phyloP scores from a whole-genome alignment of 2,329 filamentous ascomycete genomes.

The Hymenoscyphus fraxineus region DNA sequence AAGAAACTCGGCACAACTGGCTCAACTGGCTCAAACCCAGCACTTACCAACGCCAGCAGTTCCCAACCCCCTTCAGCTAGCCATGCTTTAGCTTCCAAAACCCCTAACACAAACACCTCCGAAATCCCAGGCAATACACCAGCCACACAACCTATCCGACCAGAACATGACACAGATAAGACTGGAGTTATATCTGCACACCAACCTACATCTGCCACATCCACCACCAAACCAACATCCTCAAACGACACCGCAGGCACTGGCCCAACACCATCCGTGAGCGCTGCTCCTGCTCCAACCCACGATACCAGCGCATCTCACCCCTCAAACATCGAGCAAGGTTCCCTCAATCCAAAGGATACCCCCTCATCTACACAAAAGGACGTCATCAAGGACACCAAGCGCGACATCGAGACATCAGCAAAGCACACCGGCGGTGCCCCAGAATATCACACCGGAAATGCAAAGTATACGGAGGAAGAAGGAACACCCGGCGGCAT shows the following conservation, averaged over 20 bases:
- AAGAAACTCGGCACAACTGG: neutral
- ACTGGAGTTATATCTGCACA: conserved; percentile 12
- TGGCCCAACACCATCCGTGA: conserved; percentile 25
- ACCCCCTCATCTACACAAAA: conserved; percentile 22
- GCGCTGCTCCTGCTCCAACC: conserved; percentile 10
- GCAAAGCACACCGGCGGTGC: neutral
- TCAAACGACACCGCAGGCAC: conserved; percentile 12
- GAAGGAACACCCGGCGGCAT: neutral
- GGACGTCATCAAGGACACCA: conserved; percentile 14
- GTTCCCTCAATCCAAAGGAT: conserved; percentile 34
- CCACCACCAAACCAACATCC: conserved; percentile 10
- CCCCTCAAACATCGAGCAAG: conserved; percentile 35
- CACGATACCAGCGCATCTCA: conserved; percentile 7
- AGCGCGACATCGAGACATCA: conserved; percentile 16
- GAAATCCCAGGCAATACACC: conserved; percentile 12
- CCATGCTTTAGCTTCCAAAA: neutral
- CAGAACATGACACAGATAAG: conserved; percentile 16
- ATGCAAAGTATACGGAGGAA: conserved; percentile 10
- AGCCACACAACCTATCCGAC: conserved; percentile 15
- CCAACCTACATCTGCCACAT: conserved; percentile 14
- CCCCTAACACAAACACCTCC: neutral
- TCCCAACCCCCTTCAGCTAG: neutral
- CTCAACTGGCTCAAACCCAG: neutral
- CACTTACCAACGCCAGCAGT: neutral
- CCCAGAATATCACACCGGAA: neutral